Conservation (phyloP, 805 yeast genomes). For the Spathaspora gorwiae region DNA sequence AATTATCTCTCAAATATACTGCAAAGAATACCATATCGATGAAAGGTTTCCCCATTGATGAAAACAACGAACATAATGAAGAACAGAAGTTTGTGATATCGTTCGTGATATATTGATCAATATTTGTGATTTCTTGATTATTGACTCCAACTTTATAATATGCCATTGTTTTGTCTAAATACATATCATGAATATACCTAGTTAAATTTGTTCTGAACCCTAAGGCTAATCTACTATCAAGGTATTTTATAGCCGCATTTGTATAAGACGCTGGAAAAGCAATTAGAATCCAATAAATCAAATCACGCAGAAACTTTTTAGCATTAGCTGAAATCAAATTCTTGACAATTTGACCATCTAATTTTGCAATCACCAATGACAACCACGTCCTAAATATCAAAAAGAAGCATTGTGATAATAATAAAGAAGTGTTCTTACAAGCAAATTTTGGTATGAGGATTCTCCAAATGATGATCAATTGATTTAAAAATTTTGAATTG, state of each 20-base stretch:
- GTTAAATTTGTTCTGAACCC: constrained; percentile 81
- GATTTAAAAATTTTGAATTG: constrained; percentile 66
- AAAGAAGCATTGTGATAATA: constrained; percentile 68
- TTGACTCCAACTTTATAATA: constrained; percentile 77
- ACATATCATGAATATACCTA: constrained; percentile 86
- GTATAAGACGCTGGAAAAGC: constrained; percentile 94
- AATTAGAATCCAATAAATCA: constrained; percentile 80
- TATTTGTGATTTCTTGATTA: constrained; percentile 49
- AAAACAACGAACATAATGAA: constrained; percentile 76
- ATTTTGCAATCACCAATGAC: constrained; percentile 75
- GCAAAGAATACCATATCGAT: constrained; percentile 83
- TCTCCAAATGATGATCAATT: constrained; percentile 70
- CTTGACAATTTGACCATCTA: constrained; percentile 89
- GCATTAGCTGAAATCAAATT: constrained; percentile 82
- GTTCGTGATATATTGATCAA: constrained; percentile 82
- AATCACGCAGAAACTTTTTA: constrained; percentile 66
- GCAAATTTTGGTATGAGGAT: constrained; percentile 74
- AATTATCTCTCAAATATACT: constrained; percentile 73
- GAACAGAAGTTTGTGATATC: constrained; percentile 79
- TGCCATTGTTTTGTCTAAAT: constrained; percentile 73
- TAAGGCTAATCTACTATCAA: constrained; percentile 71
- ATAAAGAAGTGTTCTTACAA: constrained; percentile 60
- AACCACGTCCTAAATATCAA: constrained; percentile 82
- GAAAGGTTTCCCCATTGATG: constrained; percentile 87
- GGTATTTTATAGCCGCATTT: constrained; percentile 79